phyloP scores from a whole-genome alignment of 2,329 filamentous ascomycete genomes.

The Penicillium sp. region DNA sequence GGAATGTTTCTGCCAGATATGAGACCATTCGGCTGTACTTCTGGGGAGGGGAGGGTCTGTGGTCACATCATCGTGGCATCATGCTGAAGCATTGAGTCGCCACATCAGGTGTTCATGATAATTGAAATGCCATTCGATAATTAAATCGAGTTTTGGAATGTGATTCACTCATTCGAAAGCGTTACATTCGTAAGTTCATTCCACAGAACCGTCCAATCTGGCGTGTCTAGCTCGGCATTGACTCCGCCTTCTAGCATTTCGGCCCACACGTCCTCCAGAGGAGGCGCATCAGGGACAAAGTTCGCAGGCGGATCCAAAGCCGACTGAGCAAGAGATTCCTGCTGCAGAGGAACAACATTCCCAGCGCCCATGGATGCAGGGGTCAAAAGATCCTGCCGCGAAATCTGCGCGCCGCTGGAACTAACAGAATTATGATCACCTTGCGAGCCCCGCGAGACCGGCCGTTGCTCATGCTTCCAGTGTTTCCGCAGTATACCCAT shows the following conservation, averaged over 20 bases:
- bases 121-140: too few species aligned
- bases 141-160: not conserved
- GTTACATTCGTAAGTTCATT: slow-evolving; percentile 29
- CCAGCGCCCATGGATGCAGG: not conserved
- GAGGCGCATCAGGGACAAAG: slow-evolving; percentile 2
- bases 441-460: not conserved
- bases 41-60: not conserved
- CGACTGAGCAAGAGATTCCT: not conserved
- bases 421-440: too few species aligned
- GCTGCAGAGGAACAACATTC: not conserved
- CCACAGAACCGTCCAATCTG: slow-evolving; percentile 35
- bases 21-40: not conserved
- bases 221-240: slow-evolving; percentile 21
- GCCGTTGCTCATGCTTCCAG: slow-evolving; percentile 24
- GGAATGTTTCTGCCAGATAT: not conserved
- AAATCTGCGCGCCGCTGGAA: not conserved
- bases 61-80: slow-evolving; percentile 17
- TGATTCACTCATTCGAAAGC: slow-evolving; percentile 17
- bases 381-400: not conserved
- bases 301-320: not conserved
- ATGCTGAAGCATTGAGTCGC: not conserved
- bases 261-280: slow-evolving; percentile 35
- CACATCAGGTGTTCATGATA: not conserved
- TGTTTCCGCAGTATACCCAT: slow-evolving; percentile 39
- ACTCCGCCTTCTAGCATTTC: slow-evolving; percentile 33